A percentile compares a stretch with the other conserved stretches of the same genome.
phyloP scores from a whole-genome alignment of 2,329 filamentous ascomycete species.

The Colletotrichum phormii region DNA sequence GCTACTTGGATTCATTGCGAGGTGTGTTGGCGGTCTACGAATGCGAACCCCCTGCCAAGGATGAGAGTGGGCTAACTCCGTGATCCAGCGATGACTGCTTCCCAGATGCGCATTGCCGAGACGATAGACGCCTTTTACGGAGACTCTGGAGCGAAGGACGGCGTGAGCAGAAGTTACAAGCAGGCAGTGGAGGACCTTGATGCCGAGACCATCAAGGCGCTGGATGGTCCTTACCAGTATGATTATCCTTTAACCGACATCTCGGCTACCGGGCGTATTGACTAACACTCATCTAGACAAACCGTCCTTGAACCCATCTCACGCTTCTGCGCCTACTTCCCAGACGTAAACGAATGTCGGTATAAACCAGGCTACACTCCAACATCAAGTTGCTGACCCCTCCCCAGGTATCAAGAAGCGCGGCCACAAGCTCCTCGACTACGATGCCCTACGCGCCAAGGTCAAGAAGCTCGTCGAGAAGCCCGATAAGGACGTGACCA shows the following conservation, averaged over 20 bases:
- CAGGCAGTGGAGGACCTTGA: conserved; percentile 98
- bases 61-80: conserved; percentile 31
- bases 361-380: conserved; percentile 3
- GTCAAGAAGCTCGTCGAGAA: conserved; percentile 98
- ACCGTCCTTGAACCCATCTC: conserved; percentile 97
- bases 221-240: conserved; percentile 93
- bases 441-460: conserved; percentile 93
- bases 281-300: conserved; percentile 62
- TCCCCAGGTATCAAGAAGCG: conserved; percentile 90
- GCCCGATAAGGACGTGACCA: conserved; percentile 97
- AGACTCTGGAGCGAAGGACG: conserved; percentile 92
- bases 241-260: not conserved
- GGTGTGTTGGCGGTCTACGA: conserved; percentile 58
- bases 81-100: conserved; percentile 87
- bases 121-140: conserved; percentile 99
- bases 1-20: conserved; percentile 95
- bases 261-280: conserved; percentile 37
- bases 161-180: conserved; percentile 96
- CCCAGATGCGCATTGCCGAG: conserved; percentile 98
- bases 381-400: not conserved
- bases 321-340: conserved; percentile 97
- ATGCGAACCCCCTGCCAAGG: not conserved
- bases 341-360: conserved; percentile 96
- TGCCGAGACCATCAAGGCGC: conserved; percentile 96
- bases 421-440: conserved; percentile 97